A percentile compares a stretch with the other conserved stretches of the same genome.
Evolutionary conservation across 345 rosid species (phyloP).

Genomic region (Triadica sebifera): DNA sequence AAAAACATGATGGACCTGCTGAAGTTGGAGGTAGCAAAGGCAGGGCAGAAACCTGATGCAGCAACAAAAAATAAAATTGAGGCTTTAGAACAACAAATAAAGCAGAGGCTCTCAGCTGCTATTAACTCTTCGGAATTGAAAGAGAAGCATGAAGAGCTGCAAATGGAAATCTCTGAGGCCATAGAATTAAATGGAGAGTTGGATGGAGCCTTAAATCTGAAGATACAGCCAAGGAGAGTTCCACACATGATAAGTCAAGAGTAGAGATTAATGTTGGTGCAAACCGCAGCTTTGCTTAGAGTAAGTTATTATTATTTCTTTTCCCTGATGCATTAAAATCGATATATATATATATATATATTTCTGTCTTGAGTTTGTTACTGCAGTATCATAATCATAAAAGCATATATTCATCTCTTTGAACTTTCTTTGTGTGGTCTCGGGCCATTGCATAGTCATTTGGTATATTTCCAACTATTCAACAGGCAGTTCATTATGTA

Average conservation of each 20-base stretch:
- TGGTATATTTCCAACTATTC: not conserved
- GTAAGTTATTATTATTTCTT: conserved; percentile 29
- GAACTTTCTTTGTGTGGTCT: not conserved
- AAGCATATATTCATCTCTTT: not conserved
- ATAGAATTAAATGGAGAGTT: conserved; percentile 35
- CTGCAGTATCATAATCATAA: not conserved
- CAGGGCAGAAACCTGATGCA: conserved; percentile 44
- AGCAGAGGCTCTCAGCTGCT: conserved; percentile 53
- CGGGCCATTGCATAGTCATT: not conserved
- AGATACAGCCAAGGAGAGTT: conserved; percentile 11
- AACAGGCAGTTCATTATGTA: not conserved
- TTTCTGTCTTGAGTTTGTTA: not conserved
- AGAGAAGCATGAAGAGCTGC: conserved; percentile 53
- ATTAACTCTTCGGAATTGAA: conserved; percentile 51
- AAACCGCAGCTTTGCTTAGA: conserved; percentile 45
- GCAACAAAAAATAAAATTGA: conserved; percentile 48
- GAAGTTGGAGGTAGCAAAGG: conserved; percentile 62
- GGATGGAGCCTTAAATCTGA: conserved; percentile 38
- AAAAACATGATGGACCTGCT: conserved; percentile 57
- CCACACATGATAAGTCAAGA: conserved; percentile 35
- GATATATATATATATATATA: not conserved
- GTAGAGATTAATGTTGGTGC: conserved; percentile 48
- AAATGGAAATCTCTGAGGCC: conserved; percentile 44
- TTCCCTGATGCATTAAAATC: not conserved
- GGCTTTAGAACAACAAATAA: conserved; percentile 58